phyloP scores from a whole-genome alignment of 352 stramenopile genomes.

The Hyaloperonospora arabidopsidis region DNA sequence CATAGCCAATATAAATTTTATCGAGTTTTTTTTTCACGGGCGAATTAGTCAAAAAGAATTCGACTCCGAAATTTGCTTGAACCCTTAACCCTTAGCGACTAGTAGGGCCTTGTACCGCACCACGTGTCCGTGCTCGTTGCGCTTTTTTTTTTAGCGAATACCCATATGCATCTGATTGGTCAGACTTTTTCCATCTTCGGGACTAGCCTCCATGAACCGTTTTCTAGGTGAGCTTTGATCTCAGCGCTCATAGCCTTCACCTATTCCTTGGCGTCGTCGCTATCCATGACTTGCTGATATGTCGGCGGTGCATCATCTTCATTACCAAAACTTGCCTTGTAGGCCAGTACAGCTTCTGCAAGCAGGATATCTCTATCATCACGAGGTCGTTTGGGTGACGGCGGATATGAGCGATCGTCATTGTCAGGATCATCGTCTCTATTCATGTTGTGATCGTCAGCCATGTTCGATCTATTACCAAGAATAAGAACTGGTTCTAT shows the following conservation, averaged over 20 bases:
- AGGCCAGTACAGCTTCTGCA: not conserved
- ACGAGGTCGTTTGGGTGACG: constrained; percentile 4
- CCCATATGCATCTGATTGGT: too few species aligned
- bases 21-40: not conserved
- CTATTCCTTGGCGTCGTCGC: not conserved
- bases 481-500: constrained; percentile 3
- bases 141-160: too few species aligned
- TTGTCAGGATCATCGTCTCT: constrained; percentile 3
- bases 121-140: too few species aligned
- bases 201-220: too few species aligned
- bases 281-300: too few species aligned
- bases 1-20: not conserved
- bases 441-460: not conserved
- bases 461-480: not conserved
- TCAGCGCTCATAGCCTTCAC: not conserved
- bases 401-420: constrained; percentile 3
- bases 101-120: not conserved
- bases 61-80: constrained; percentile 10
- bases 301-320: not conserved
- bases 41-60: too few species aligned
- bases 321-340: constrained; percentile 4
- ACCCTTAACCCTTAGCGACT: constrained; percentile 1
- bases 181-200: not conserved
- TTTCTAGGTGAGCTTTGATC: too few species aligned
- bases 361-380: constrained; percentile 1